Percentiles rank a stretch among this genome's conserved stretches.
Evolutionary conservation across 2,329 filamentous ascomycete genomes (phyloP).

Genomic region (Ascochyta koolunga): DNA sequence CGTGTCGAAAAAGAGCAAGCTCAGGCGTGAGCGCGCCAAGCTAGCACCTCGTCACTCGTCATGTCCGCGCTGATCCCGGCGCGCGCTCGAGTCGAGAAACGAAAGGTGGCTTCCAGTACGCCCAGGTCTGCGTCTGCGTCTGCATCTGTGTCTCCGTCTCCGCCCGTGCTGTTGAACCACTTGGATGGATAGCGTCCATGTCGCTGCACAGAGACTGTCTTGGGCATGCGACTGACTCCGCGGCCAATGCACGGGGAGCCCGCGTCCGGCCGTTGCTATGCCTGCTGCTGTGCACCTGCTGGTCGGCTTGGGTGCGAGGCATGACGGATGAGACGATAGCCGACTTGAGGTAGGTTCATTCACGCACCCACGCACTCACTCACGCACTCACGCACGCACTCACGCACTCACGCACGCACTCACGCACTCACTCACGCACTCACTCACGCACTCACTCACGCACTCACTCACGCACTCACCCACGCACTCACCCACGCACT

Average conservation of each 20-base stretch:
- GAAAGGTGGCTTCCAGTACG: conserved; percentile 2
- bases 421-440: background rate
- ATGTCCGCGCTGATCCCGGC: background rate
- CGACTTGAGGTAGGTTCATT: conserved; percentile 41
- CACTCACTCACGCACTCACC: too few species aligned
- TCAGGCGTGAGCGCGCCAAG: conserved; percentile 2
- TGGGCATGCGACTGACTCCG: conserved; percentile 47
- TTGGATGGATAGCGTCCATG: conserved; percentile 36
- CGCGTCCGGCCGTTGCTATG: conserved; percentile 36
- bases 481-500: too few species aligned
- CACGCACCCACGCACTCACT: background rate
- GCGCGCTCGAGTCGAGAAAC: background rate
- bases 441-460: background rate
- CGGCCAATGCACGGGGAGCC: conserved; percentile 19
- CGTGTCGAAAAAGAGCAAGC: conserved; percentile 1
- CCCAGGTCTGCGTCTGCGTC: background rate
- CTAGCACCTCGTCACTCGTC: background rate
- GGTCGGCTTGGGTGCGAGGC: conserved; percentile 45
- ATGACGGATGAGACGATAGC: conserved; percentile 54
- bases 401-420: background rate
- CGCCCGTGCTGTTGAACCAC: background rate
- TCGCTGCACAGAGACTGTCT: conserved; percentile 33
- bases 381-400: background rate
- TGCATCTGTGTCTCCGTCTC: background rate
- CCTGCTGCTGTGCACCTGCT: conserved; percentile 38